Evolutionary conservation across 2,329 filamentous ascomycete species (phyloP), one percentile per base, ranked within the genome.

Genomic region (Diplodia seriata): DNA sequence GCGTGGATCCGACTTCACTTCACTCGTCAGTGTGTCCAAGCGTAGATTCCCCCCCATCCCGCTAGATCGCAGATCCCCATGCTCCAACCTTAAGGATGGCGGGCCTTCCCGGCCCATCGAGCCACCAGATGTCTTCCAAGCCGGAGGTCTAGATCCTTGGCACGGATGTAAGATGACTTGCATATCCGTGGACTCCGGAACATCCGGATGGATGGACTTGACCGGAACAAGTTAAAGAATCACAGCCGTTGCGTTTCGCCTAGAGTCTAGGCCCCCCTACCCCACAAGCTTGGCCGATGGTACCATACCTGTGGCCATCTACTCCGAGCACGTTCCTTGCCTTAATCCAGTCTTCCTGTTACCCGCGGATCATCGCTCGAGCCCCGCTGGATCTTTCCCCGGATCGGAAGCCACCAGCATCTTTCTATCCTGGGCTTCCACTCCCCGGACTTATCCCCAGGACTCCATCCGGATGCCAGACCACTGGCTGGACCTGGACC

Each of bases 41-140:
- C 57, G 43, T 62, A 62, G 29, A 49, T 40, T 36, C 26, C 18
- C 14, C 43, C 7, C 36, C 33, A 18, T 36, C 57, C 57, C 43
- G 33, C 57, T 62, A 36, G n/a, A 7, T 40, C 57, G 56, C 57
- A 33, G 57, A 62, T 62, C 57, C 43, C 57, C 31, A 62, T 62
- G 43, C 26, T 62, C 40, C 43, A 15, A 50, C 43, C 26, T 61
- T 40, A 11, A 26, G 23, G 26, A 12, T 26, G 57, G 36, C 57
- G 57, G 57, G 29, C 57, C 57, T 62, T 62, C 57, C 57, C 57
- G 57, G 14, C 20, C 33, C 40, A 50, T 50, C 43, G 40, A 62
- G 49, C 57, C 57, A 62, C 57, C 40, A 20, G 49, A 50, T 26
- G 31, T 20, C 29, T 36, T 36, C 14, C 26, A 26, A 62, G 12